These are phyloP conservation scores for Chlorella variabilis DNA, from an alignment of 163 green algal species.

Conservation along the genomic window DNA sequence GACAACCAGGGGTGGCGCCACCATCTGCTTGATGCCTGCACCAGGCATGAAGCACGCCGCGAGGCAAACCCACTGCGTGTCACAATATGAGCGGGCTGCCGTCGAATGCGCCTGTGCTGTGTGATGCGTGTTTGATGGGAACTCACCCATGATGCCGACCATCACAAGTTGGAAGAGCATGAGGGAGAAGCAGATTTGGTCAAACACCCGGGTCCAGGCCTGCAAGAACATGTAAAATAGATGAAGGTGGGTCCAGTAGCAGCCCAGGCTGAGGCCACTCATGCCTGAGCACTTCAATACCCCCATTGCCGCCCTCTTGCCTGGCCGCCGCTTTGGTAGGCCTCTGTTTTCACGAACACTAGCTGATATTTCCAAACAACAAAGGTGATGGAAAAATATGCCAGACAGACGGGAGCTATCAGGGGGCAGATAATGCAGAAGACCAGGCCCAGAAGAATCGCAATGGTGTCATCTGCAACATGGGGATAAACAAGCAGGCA, in stretches of 20 bases:
- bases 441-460: conserved; percentile 22
- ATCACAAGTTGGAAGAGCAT: conserved; percentile 66
- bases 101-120: too few species aligned
- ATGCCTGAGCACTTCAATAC: not conserved
- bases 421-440: conserved; percentile 76
- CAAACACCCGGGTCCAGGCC: conserved; percentile 65
- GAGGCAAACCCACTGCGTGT: not conserved
- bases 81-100: not conserved
- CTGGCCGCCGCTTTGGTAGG: conserved; percentile 74
- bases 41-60: not conserved
- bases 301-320: conserved; percentile 4
- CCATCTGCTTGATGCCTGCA: conserved; percentile 12
- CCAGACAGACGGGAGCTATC: conserved; percentile 62
- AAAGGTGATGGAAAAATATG: conserved; percentile 62
- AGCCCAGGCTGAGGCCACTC: too few species aligned
- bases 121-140: too few species aligned
- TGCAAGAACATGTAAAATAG: conserved; percentile 24
- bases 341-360: conserved; percentile 71
- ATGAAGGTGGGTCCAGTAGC: too few species aligned
- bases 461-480: conserved; percentile 21
- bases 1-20: conserved; percentile 3
- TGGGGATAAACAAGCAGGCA: not conserved
- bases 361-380: conserved; percentile 70
- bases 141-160: conserved; percentile 46
- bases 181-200: conserved; percentile 63